Base-by-base conservation (phyloP, 1,284 basidiomycete genomes). In the Boletus sp. region DNA sequence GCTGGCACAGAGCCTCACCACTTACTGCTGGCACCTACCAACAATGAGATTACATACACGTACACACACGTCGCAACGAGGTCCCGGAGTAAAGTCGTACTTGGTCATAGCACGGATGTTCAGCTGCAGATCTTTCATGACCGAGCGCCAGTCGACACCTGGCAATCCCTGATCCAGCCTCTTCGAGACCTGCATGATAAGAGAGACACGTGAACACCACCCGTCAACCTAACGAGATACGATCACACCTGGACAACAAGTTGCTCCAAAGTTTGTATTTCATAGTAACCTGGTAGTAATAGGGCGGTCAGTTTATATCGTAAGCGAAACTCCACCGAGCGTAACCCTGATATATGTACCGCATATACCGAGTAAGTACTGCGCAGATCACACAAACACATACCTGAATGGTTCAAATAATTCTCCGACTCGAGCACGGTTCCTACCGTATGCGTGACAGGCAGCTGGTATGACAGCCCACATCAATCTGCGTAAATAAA, bases 241-340 rank as follows among this genome's bases (percentile, higher is more conserved):
- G 48, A 58, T 65, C 78, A 73, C 51, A 77, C 76, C 70, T 80
- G 75, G 35, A 71, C 67, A 43, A 80, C 76, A 61, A 82, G 78
- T 58, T 75, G 64, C 46, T 76, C 73, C 39, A 77, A 74, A n/a
- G 80, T 80, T 61, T 81, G 77, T 58, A 82, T 77, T 64, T 84
- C 80, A 68, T 79, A 80, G 68, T 76, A 79, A 63, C 56, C 69
- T 72, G 27, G 49, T 57, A 53, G 56, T 64, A 55, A 64, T 69
- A 59, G 39, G 51, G 57, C 42, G 37, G 63, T 61, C 58, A 51
- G 47, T 37, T 56, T 51, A 54, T 51, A 47, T 50, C 61, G 51
- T 57, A 56, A 58, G 37, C 56, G 52, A 22, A 45, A 55, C 57
- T 59, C 56, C 58, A 62, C 54, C 27, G 39, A 41, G 58, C 57